Percentiles rank a stretch among this genome's conserved stretches.
phyloP scores from a whole-genome alignment of 2,329 filamentous ascomycete genomes.

The Dactylellina leptospora region DNA sequence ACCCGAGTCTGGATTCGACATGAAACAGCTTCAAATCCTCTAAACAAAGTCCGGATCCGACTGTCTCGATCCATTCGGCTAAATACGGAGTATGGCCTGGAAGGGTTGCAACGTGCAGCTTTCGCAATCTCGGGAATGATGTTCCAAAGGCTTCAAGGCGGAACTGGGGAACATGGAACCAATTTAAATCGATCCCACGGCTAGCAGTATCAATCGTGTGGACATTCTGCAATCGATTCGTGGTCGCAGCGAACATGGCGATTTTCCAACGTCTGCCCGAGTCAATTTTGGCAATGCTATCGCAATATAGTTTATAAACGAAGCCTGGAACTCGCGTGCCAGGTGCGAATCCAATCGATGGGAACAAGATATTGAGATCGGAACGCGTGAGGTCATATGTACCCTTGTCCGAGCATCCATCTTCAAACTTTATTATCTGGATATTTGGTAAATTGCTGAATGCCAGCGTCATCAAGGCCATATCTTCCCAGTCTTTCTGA shows the following conservation, averaged over 20 bases:
- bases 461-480: not conserved
- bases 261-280: not conserved
- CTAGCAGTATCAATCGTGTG: not conserved
- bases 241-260: not conserved
- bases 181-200: not conserved
- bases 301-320: too few species aligned
- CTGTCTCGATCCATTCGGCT: too few species aligned
- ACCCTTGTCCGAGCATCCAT: not conserved
- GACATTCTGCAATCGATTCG: too few species aligned
- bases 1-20: not conserved
- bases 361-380: conserved; percentile 15
- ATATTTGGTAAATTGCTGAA: conserved; percentile 23
- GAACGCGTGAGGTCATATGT: not conserved
- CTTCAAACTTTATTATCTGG: not conserved
- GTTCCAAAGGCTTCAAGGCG: not conserved
- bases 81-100: too few species aligned
- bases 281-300: not conserved
- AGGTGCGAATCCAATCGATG: not conserved
- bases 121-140: not conserved
- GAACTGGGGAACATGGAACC: not conserved
- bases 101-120: not conserved
- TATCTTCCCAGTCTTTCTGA: not conserved
- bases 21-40: not conserved
- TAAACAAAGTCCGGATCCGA: too few species aligned
- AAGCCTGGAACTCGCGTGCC: too few species aligned